Conservation (phyloP, 108 stramenopile species). For the Pseudonitzschia pungens region DNA sequence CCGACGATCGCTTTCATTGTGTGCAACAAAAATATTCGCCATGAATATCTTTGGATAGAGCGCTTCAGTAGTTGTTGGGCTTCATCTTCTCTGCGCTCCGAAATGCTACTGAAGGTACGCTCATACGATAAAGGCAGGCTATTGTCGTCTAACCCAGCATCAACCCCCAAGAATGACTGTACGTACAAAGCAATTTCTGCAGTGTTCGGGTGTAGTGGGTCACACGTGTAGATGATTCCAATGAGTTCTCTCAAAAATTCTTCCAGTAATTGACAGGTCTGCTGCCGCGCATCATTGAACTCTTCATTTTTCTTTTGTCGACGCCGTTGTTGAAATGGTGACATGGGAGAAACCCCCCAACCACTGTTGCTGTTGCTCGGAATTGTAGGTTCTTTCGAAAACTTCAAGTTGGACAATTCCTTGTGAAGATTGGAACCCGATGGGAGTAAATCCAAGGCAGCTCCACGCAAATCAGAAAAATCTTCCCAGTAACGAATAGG, state of each 20-base stretch:
- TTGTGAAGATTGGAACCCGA: conserved; percentile 5
- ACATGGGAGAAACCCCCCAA: conserved; percentile 7
- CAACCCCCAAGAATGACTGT: conserved; percentile 77
- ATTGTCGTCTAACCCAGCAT: conserved; percentile 25
- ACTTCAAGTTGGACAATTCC: conserved; percentile 18
- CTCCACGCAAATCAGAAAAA: conserved; percentile 69
- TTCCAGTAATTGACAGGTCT: conserved; percentile 59
- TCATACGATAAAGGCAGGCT: not conserved
- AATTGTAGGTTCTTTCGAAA: conserved; percentile 52
- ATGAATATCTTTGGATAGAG: conserved; percentile 72
- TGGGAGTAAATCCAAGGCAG: conserved; percentile 37
- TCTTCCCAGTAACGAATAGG: conserved; percentile 78
- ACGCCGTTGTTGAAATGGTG: conserved; percentile 14
- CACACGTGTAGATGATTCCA: conserved; percentile 53
- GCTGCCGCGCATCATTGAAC: conserved; percentile 39
- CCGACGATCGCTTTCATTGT: conserved; percentile 55
- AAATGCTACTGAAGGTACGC: not conserved
- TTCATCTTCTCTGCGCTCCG: conserved; percentile 13
- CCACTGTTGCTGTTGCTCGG: conserved; percentile 39
- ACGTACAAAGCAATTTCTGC: conserved; percentile 77
- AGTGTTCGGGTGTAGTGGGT: conserved; percentile 53
- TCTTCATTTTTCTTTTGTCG: conserved; percentile 4
- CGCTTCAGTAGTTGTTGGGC: conserved; percentile 54
- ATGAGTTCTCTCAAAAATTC: conserved; percentile 61
- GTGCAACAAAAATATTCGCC: conserved; percentile 74